phyloP scores from a whole-genome alignment of 2,329 filamentous ascomycete genomes.

The Thielaviopsis punctulata region DNA sequence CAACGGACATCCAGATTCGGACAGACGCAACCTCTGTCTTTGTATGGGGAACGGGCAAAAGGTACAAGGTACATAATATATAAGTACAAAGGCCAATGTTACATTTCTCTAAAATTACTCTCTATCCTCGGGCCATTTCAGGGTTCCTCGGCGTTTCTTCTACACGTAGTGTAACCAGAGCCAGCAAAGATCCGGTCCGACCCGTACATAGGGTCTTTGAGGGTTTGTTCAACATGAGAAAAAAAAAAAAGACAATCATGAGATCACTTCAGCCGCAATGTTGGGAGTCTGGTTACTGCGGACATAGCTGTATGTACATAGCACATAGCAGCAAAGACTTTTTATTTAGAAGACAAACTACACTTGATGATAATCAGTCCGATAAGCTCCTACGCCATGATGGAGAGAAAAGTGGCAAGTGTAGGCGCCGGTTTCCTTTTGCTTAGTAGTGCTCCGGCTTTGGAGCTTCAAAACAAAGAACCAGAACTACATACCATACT shows the following conservation, averaged over 20 bases:
- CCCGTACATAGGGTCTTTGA: too few relatives aligned
- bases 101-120: not conserved
- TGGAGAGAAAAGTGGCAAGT: not conserved
- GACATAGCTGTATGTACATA: not conserved
- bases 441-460: too few relatives aligned
- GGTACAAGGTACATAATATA: not conserved
- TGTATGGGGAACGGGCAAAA: too few relatives aligned
- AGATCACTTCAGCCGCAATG: not conserved
- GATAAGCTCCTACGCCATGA: too few relatives aligned
- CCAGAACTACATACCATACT: too few relatives aligned
- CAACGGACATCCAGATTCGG: constrained; percentile 9
- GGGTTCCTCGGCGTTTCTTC: not conserved
- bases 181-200: not conserved
- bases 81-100: not conserved
- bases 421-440: not conserved
- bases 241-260: not conserved
- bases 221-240: too few relatives aligned
- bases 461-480: too few relatives aligned
- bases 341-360: too few relatives aligned
- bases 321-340: too few relatives aligned
- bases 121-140: not conserved
- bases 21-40: not conserved
- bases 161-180: not conserved
- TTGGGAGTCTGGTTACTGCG: not conserved
- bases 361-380: too few relatives aligned